Base-by-base conservation (phyloP, 371 early-diverging fungal genomes). In the Mucor saturninus region DNA sequence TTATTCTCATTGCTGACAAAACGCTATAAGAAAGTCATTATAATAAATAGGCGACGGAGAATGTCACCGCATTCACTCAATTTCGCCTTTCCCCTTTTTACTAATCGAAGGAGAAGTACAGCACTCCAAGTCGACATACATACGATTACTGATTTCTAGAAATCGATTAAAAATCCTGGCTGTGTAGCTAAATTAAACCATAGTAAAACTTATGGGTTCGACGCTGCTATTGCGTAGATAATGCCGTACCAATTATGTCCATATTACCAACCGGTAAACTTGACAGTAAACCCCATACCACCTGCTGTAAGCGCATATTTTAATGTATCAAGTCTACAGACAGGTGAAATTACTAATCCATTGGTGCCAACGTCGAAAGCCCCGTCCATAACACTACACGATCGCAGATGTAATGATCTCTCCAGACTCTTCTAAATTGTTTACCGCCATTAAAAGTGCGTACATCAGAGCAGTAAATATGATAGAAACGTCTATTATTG, bases 311-410 rank as follows among this genome's bases (percentile, higher is more conserved):
- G 72, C 46, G 72, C 77, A 6, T 86, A 84, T 58, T 73, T 86
- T 5, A 77, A 86, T 67, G 83, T 86, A 10, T 86, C 84, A 83
- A 76, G 80, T 50, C 45, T 86, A 28, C 76, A 77, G n/a, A 84
- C 79, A 0, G 84, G 84, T 2, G 64, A 80, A 15, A 59, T 80
- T 14, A 71, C 65, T 0, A 83, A 83, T 52, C 75, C 79, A 14
- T 65, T 86, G 4, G 66, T 79, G 1, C 81, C 81, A 32, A 61
- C 42, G 10, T 32, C 70, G 7, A 63, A 66, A 21, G 1, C 21
- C 2, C 40, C 50, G 21, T 5, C 67, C 70, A 9, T 50, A 63
- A 30, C 37, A 59, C 1, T 76, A 73, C 32, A 64, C 68, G 31
- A 76, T 81, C 10, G 75, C 75, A 5, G 81, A 81, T 59, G 71